phyloP scores from a whole-genome alignment of 495 filamentous ascomycete genomes.

The Lentithecium fluviatile region DNA sequence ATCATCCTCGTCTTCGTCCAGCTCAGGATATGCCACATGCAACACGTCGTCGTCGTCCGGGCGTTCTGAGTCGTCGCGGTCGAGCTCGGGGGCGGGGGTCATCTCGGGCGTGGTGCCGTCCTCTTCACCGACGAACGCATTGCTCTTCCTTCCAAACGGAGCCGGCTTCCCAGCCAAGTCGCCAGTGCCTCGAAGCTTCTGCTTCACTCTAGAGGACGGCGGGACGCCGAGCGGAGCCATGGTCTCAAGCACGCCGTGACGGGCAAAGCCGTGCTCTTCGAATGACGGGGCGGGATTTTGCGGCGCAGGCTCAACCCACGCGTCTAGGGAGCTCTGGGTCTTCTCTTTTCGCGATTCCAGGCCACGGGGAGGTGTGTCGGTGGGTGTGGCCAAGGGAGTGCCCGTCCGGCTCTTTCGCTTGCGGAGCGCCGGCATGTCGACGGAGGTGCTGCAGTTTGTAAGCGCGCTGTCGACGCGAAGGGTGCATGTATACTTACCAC shows the following conservation, averaged over 20 bases:
- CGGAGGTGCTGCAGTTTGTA: conserved; percentile 20
- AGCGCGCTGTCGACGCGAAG: conserved; percentile 4
- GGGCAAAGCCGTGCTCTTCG: conserved; percentile 61
- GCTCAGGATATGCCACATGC: conserved; percentile 1
- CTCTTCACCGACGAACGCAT: conserved; percentile 22
- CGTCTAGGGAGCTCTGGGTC: conserved; percentile 48
- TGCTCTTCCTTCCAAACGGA: conserved; percentile 8
- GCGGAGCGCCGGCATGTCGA: conserved; percentile 31
- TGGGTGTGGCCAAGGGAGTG: conserved; percentile 51
- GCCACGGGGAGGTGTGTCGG: conserved; percentile 40
- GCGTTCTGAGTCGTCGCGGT: conserved; percentile 26
- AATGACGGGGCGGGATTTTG: conserved; percentile 66
- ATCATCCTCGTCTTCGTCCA: conserved; percentile 42
- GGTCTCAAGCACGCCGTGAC: conserved; percentile 63
- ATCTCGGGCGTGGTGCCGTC: conserved; percentile 35
- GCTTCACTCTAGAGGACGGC: conserved; percentile 54
- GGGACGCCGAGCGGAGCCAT: conserved; percentile 68
- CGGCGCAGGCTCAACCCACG: conserved; percentile 71
- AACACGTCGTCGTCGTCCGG: conserved; percentile 29
- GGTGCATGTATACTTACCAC: conserved; percentile 27
- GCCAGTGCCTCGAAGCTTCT: conserved; percentile 43
- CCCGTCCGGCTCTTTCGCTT: conserved; percentile 48
- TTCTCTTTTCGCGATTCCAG: conserved; percentile 35
- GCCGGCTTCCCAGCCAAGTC: conserved; percentile 9
- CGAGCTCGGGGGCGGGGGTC: conserved; percentile 33